A percentile compares a stretch with the other conserved stretches of the same genome.
These are phyloP conservation scores for Gynostemma pentaphyllum DNA, from an alignment of 306 rosid species.

Conservation along the genomic window DNA sequence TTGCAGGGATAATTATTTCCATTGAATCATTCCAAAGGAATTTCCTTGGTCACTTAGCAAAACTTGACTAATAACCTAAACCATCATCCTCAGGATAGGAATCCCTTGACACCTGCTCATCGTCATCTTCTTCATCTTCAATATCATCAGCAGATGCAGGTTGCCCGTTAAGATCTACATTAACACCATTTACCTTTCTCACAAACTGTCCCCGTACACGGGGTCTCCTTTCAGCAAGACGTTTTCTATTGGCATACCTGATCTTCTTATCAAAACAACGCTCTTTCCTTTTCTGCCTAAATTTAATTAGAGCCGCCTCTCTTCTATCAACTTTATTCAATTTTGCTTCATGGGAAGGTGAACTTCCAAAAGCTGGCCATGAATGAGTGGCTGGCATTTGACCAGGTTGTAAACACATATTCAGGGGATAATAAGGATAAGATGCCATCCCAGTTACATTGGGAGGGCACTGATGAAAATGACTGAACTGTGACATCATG, in stretches of 20 bases:
- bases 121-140: constrained; percentile 49
- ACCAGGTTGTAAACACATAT: constrained; percentile 59
- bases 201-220: constrained; percentile 92
- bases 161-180: constrained; percentile 80
- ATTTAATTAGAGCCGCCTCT: constrained; percentile 93
- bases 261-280: constrained; percentile 95
- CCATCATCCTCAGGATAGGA: constrained; percentile 12
- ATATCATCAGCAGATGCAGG: constrained; percentile 58
- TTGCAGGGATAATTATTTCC: not conserved
- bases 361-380: constrained; percentile 61
- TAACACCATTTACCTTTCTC: constrained; percentile 60
- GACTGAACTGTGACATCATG: constrained; percentile 55
- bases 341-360: constrained; percentile 47
- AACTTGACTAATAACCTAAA: constrained; percentile 2
- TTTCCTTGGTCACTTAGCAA: not conserved
- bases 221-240: constrained; percentile 85
- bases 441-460: constrained; percentile 60
- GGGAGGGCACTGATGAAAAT: constrained; percentile 54
- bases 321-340: constrained; percentile 70
- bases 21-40: not conserved
- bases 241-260: constrained; percentile 74
- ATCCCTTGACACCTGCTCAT: constrained; percentile 12
- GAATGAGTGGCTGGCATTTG: constrained; percentile 51
- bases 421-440: constrained; percentile 60
- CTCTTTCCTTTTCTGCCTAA: constrained; percentile 92